Evolutionary conservation across 192 early-diverging fungal species (phyloP).

Genomic region (Coemansia sp.): DNA sequence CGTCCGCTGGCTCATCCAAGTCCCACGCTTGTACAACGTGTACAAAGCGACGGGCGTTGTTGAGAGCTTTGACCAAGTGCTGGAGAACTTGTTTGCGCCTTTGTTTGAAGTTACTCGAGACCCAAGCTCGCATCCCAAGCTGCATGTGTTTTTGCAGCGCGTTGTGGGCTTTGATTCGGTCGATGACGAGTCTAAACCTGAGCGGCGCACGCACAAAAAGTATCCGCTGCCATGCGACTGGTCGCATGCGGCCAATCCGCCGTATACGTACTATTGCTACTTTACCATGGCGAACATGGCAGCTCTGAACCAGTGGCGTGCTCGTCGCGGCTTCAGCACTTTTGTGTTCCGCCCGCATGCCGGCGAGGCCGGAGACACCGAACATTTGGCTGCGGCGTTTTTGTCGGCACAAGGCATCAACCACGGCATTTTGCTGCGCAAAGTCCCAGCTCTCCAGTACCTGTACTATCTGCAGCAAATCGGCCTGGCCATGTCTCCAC

Average conservation of each 20-base stretch:
- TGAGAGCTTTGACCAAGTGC: conserved; percentile 72
- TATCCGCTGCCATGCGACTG: conserved; percentile 69
- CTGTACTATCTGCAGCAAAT: conserved; percentile 94
- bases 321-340: conserved; percentile 77
- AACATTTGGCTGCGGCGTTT: conserved; percentile 88
- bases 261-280: conserved; percentile 92
- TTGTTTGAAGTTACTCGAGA: conserved; percentile 89
- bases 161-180: conserved; percentile 94
- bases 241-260: conserved; percentile 70
- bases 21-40: conserved; percentile 87
- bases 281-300: conserved; percentile 88
- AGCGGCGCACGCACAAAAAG: conserved; percentile 78
- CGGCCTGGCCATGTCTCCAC: conserved; percentile 93
- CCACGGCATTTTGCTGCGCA: conserved; percentile 91
- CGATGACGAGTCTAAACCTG: conserved; percentile 91
- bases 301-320: conserved; percentile 77
- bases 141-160: conserved; percentile 91
- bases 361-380: conserved; percentile 94
- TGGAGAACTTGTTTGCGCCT: conserved; percentile 83
- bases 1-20: conserved; percentile 94
- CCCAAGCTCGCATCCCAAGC: conserved; percentile 81
- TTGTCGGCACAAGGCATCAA: conserved; percentile 82
- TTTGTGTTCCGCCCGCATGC: conserved; percentile 93
- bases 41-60: conserved; percentile 70
- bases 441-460: conserved; percentile 93